Conservation (phyloP, 2,329 filamentous ascomycete species). For the Sclerotinia nivalis region DNA sequence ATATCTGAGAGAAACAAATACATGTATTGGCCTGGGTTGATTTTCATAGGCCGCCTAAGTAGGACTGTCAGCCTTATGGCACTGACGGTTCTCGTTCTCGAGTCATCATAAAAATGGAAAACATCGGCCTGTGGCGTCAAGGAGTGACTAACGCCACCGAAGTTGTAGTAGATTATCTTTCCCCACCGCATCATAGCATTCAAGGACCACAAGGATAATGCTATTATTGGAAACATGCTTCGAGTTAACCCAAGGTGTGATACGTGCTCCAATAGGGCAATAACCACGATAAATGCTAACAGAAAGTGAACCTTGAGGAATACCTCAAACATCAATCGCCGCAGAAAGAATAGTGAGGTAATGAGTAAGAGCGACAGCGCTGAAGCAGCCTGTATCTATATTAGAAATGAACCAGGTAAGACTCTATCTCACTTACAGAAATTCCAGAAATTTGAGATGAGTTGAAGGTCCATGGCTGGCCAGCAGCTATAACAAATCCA, state of each 20-base stretch:
- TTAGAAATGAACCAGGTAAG: neutral
- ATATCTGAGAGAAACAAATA: conserved; percentile 20
- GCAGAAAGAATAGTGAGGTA: conserved; percentile 13
- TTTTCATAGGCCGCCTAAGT: neutral
- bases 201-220: conserved; percentile 17
- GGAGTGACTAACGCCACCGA: neutral
- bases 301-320: conserved; percentile 21
- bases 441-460: conserved; percentile 20
- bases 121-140: neutral
- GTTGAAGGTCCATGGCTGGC: conserved; percentile 1
- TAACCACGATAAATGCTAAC: conserved; percentile 9
- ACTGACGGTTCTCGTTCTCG: neutral
- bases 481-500: conserved; percentile 17
- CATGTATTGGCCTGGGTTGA: conserved; percentile 15
- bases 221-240: conserved; percentile 7
- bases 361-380: conserved; percentile 13
- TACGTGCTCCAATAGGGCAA: conserved; percentile 5
- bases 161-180: neutral
- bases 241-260: neutral
- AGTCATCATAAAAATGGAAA: neutral
- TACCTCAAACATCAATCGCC: conserved; percentile 18
- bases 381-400: neutral
- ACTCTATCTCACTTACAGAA: conserved; percentile 1
- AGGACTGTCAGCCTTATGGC: neutral
- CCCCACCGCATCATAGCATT: neutral